Evolutionary conservation across 192 early-diverging fungal species (phyloP), one percentile per base, ranked within the genome.

Genomic region (Neocallimastix lanati): DNA sequence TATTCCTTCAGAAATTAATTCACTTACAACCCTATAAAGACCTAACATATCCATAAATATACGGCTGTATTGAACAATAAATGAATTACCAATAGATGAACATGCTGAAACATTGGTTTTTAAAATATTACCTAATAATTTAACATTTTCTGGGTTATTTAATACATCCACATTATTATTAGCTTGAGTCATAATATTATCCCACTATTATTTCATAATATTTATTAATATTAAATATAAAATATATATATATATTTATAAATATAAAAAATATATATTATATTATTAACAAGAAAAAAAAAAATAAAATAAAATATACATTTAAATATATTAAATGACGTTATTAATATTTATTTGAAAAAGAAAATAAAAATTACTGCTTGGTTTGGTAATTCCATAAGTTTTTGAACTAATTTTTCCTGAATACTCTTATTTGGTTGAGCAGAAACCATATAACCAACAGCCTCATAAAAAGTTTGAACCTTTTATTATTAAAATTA

Each of bases 381-480:
- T 58, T 84, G 85, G 86, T 98, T 98, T 28, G 96, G 92, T 0
- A 93, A 86, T 79, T 94, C 93, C 96, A 98, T 98, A 33, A 93
- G 90, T 38, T 92, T 92, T 28, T 83, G 81, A 77, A 98, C 95
- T 79, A 98, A 85, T 79, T 93, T 88, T 79, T 94, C 93, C 83
- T 96, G 96, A n/a, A 86, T 84, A 58, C 84, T 82, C 77, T 91
- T 88, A 83, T 93, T 93, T 35, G 92, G 86, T 80, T 98, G 96
- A 12, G 96, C 95, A 37, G 95, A 92, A 81, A 99, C 95, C 92
- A 99, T 97, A 84, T 96, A 93, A 21, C 98, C 98, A 78, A 98
- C 93, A 35, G 97, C 96, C 84, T 98, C 96, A 84, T 97, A 98
- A 88, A 99, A 99, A 14, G 96, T 97, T 85, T 98, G 95, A 76